Evolutionary conservation across 129 eudicot genomes (phyloP), one percentile per base, ranked within the genome.

Genomic region (Flaveria ramosissima): DNA sequence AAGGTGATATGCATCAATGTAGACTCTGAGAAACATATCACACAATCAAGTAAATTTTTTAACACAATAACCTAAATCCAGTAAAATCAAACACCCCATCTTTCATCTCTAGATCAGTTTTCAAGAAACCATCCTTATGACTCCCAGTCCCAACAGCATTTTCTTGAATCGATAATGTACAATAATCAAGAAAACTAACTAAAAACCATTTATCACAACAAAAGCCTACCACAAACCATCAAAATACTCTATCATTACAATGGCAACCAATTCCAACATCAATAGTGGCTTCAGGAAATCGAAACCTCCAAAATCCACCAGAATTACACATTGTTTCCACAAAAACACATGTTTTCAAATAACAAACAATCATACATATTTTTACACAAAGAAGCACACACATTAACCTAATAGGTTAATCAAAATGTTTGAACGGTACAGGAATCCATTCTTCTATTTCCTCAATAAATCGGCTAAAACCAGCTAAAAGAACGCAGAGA

Each of bases 381-480:
- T 36, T 36, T 36, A 36, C 41, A 6, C 41, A 36, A 36, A 36
- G 41, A 36, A 36, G 17, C 24, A 67, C 32, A 77, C 12, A 68
- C 59, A 39, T 11, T 39, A 66, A 66, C 52, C 72, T 32, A 76
- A 63, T 39, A 62, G 17, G 17, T 23, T 46, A 16, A 74, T 74
- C 57, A 24, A 39, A 63, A 47, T 27, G 17, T 24, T 9, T 30
- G 3, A 76, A 26, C 48, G 1, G 13, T 8, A 73, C 9, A 45
- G 26, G 23, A 76, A 75, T 17, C 71, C 32, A 52, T 20, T 76
- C 45, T 32, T 67, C 12, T 17, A 66, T 20, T 52, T 53, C 55
- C 19, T 39, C 67, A 23, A 76, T 13, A 51, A 52, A 76, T 76
- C 77, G 48, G 70, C 55, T 70, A 59, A 78, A 78, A 78, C 16